phyloP scores from a whole-genome alignment of 805 yeast genomes.

The Lipomyces oligophaga region DNA sequence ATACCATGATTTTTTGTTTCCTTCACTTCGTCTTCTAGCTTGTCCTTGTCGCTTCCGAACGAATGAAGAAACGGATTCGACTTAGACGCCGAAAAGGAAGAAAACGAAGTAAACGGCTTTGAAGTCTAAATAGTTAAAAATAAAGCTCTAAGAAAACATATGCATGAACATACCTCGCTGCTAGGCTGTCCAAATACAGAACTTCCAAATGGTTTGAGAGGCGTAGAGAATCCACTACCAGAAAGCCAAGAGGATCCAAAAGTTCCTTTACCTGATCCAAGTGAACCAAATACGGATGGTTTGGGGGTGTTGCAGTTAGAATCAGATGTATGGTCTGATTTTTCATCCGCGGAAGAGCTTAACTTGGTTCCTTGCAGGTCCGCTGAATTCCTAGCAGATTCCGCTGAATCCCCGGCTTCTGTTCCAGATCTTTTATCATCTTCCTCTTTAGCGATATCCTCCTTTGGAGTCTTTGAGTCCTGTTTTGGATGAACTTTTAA shows the following conservation, averaged over 20 bases:
- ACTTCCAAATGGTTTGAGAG: conserved; percentile 2
- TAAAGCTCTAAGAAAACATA: background rate
- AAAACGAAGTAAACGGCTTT: conserved; percentile 7
- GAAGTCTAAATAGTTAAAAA: conserved; percentile 2
- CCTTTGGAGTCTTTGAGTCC: background rate
- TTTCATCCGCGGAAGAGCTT: no score
- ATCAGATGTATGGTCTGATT: no score
- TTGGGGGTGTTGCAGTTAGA: no score
- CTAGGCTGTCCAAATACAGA: background rate
- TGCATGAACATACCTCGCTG: background rate
- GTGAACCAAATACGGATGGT: no score
- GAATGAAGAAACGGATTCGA: conserved; percentile 21
- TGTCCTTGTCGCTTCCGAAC: conserved; percentile 27
- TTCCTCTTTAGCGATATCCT: background rate
- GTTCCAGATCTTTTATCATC: background rate
- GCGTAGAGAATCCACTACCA: background rate
- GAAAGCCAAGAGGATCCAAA: background rate
- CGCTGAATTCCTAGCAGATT: background rate
- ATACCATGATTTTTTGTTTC: conserved; percentile 23
- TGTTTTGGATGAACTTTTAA: background rate
- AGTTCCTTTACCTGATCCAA: no score
- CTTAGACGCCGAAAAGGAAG: no score
- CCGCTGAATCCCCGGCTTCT: background rate
- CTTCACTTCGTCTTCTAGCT: conserved; percentile 28
- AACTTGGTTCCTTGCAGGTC: no score